A percentile compares a stretch with the other conserved stretches of the same genome.
phyloP scores from a whole-genome alignment of 768 basidiomycete genomes.

The Boletus pseudopeckii region DNA sequence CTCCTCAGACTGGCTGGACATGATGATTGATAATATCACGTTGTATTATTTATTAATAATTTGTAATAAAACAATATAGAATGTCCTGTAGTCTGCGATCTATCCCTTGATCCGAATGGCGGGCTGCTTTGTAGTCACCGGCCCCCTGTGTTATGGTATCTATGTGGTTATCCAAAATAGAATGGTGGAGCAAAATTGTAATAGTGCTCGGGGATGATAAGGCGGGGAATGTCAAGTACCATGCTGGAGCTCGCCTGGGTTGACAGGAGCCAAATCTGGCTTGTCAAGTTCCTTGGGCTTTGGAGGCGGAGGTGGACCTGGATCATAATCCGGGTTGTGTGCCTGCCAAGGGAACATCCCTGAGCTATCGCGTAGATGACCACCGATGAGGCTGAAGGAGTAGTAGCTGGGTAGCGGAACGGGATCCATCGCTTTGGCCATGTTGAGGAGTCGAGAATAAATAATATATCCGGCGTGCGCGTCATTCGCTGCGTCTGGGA shows the following conservation, averaged over 20 bases:
- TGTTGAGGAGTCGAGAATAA: slow-evolving; percentile 43
- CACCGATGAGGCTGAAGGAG: slow-evolving; percentile 52
- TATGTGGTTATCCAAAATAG: neutral
- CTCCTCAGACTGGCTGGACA: no score
- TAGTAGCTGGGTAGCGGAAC: slow-evolving; percentile 43
- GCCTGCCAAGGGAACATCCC: slow-evolving; percentile 45
- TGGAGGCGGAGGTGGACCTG: slow-evolving; percentile 62
- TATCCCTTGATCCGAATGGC: neutral
- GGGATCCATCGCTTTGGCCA: slow-evolving; percentile 38
- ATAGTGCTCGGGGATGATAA: neutral
- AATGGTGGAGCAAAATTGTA: neutral
- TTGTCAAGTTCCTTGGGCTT: slow-evolving; percentile 24
- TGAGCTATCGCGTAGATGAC: slow-evolving; percentile 41
- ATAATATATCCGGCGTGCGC: slow-evolving; percentile 60
- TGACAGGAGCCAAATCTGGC: neutral
- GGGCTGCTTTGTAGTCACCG: neutral
- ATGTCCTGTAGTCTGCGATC: neutral
- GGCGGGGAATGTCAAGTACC: neutral
- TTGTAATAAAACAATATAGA: no score
- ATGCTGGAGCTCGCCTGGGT: neutral
- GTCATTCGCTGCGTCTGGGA: slow-evolving; percentile 68
- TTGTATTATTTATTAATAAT: no score
- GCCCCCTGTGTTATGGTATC: neutral
- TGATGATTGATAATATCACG: no score
- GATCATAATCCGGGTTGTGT: slow-evolving; percentile 66